Evolutionary conservation across 2,329 filamentous ascomycete genomes (phyloP), one percentile per base, ranked within the genome.

Genomic region (Polychaeton citri): DNA sequence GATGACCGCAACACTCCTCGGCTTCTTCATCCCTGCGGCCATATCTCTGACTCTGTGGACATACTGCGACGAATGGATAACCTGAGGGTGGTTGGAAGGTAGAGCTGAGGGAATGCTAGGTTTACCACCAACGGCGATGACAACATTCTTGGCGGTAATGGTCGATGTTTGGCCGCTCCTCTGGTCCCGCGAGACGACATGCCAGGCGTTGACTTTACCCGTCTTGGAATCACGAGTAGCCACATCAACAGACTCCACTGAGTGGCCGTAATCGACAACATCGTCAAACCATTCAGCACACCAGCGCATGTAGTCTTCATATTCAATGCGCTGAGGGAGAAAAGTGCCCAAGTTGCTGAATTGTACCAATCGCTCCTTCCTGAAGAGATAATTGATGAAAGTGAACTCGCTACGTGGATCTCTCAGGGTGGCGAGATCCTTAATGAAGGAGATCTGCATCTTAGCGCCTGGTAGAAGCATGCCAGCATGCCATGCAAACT

Each of bases 401-500:
- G 88, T 96, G 60, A 96, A 96, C 51, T 86, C 73, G 46, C 83
- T 93, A 44, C 81, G 75, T 6, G 88, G 88, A 55, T 96, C 79
- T 39, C 88, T 74, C 47, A 94, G 69, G 3, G 84, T 90, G 3
- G 88, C 88, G 58, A 96, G 74, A 55, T 96, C 88, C 64, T 96
- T 96, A 64, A 96, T 72, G 65, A 94, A 96, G 7, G 84, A 92
- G 49, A 96, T 96, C 57, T 96, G 88, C 88, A 96, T 96, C 63
- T 81, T 86, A 35, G 87, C 83, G 4, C 86, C 87, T 0, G 86
- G 84, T 3, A 96, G 72, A 40, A 95, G 75, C 88, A 96, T 96
- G 40, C 88, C 88, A 0, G 85, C 78, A 59, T 96, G 88, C 88
- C 88, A 96, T 39, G 81, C 76, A 54, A 96, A 96, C 33, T 70